phyloP scores from a whole-genome alignment of 192 early-diverging fungal genomes.

The Geranomyces michiganensis region DNA sequence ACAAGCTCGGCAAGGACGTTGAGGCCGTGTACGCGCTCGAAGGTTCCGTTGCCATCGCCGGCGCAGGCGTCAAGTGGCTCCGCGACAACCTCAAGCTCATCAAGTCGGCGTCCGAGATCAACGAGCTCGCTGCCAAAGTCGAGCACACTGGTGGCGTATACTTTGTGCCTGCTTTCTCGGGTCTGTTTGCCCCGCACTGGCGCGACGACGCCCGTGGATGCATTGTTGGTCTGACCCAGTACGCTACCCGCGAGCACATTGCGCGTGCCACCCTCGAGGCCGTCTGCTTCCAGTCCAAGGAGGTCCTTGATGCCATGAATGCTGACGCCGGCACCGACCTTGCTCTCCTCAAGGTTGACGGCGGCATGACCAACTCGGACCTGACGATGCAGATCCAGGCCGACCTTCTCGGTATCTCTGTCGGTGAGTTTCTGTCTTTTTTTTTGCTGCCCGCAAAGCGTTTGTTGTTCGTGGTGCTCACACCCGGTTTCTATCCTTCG shows the following conservation, averaged over 20 bases:
- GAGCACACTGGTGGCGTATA: conserved; percentile 85
- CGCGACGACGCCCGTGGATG: conserved; percentile 83
- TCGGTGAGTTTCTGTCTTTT: conserved; percentile 40
- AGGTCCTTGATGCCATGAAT: conserved; percentile 87
- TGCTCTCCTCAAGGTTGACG: conserved; percentile 83
- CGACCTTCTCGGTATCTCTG: conserved; percentile 77
- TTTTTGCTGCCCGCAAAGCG: background rate
- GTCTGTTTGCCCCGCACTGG: conserved; percentile 96
- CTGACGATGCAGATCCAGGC: conserved; percentile 92
- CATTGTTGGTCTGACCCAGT: conserved; percentile 88
- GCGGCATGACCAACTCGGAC: conserved; percentile 91
- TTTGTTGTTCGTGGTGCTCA: too few relatives aligned
- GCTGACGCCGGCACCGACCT: conserved; percentile 71
- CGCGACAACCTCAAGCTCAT: conserved; percentile 87
- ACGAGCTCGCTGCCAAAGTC: conserved; percentile 66
- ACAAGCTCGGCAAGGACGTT: conserved; percentile 76
- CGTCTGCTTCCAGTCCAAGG: conserved; percentile 87
- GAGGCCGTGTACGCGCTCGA: conserved; percentile 83
- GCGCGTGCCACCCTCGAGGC: conserved; percentile 87
- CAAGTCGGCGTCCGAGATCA: conserved; percentile 71
- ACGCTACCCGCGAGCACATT: conserved; percentile 82
- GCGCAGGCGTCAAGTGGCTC: conserved; percentile 89
- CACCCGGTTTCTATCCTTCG: background rate
- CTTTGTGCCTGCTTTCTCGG: conserved; percentile 94
- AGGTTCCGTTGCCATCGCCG: conserved; percentile 88